Percentiles rank a stretch among this genome's conserved stretches.
phyloP scores from a whole-genome alignment of 2,329 filamentous ascomycete genomes.

The Sphaerulina vaccinii region DNA sequence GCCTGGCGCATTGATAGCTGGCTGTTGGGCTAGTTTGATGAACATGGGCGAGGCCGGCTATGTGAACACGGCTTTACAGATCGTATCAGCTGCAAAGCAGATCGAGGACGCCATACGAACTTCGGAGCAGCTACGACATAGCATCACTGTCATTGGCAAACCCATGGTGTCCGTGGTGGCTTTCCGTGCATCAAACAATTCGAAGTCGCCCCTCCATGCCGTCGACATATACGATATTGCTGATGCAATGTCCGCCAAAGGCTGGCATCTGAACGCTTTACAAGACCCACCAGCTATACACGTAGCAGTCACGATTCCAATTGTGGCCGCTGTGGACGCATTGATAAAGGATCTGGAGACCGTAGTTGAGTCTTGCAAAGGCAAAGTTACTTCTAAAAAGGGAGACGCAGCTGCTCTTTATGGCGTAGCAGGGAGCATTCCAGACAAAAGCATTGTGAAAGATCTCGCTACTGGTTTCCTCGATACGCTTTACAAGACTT shows the following conservation, averaged over 20 bases:
- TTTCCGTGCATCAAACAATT: conserved; percentile 60
- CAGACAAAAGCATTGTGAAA: conserved; percentile 92
- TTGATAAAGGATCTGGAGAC: conserved; percentile 68
- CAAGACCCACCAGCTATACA: conserved; percentile 91
- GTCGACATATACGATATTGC: conserved; percentile 93
- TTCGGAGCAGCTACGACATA: conserved; percentile 65
- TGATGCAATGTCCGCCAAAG: conserved; percentile 77
- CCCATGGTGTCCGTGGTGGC: conserved; percentile 89
- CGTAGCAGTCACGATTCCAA: conserved; percentile 86
- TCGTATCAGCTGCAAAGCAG: conserved; percentile 82
- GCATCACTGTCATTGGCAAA: conserved; percentile 77
- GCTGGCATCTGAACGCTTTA: conserved; percentile 95
- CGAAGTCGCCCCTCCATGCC: conserved; percentile 47
- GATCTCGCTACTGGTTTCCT: conserved; percentile 88
- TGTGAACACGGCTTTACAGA: conserved; percentile 78
- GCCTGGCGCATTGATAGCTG: conserved; percentile 90
- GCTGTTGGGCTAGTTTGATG: conserved; percentile 93
- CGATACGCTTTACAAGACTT: conserved; percentile 62
- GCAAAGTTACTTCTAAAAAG: conserved; percentile 64
- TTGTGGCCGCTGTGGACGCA: conserved; percentile 75
- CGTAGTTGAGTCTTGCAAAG: conserved; percentile 67
- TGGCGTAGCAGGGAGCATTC: conserved; percentile 89
- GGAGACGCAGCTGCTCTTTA: conserved; percentile 87
- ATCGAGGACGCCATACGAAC: conserved; percentile 72
- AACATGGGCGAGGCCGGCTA: conserved; percentile 84